phyloP scores from a whole-genome alignment of 257 asterid genomes.

The Schizonepeta tenuifolia region DNA sequence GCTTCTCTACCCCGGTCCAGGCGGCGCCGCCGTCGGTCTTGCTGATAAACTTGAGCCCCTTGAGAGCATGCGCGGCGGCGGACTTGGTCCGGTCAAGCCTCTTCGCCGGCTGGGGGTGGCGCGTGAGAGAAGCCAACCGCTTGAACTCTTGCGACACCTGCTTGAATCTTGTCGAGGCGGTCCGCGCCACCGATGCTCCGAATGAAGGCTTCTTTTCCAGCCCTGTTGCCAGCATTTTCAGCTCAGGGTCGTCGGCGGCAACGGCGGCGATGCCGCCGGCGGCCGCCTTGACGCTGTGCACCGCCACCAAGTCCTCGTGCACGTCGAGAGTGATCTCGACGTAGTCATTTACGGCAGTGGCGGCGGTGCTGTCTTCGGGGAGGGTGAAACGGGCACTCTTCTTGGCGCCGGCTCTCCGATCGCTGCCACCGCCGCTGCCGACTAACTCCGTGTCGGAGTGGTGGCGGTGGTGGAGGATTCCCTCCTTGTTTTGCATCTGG shows the following conservation, averaged over 20 bases:
- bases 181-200: constrained; percentile 61
- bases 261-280: constrained; percentile 39
- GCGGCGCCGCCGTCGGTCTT: constrained; percentile 74
- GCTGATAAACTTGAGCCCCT: constrained; percentile 83
- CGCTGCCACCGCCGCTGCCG: constrained; percentile 22
- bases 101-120: constrained; percentile 39
- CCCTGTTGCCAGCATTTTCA: constrained; percentile 67
- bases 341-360: constrained; percentile 52
- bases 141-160: constrained; percentile 80
- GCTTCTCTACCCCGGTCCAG: constrained; percentile 74
- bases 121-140: constrained; percentile 61
- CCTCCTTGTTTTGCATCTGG: constrained; percentile 54
- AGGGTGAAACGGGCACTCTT: constrained; percentile 74
- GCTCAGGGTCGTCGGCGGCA: constrained; percentile 70
- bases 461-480: constrained; percentile 41
- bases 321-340: constrained; percentile 95
- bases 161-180: constrained; percentile 63
- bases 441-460: constrained; percentile 62
- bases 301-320: constrained; percentile 86
- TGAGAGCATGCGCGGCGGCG: constrained; percentile 74
- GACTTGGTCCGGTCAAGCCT: constrained; percentile 67
- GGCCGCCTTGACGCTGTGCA: constrained; percentile 85
- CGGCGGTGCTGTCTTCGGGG: constrained; percentile 40
- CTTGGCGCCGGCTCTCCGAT: constrained; percentile 50
- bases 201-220: constrained; percentile 72